A percentile compares a stretch with the other conserved stretches of the same genome.
Conservation (phyloP, 768 basidiomycete species). For the Termitomyces titanicus region DNA sequence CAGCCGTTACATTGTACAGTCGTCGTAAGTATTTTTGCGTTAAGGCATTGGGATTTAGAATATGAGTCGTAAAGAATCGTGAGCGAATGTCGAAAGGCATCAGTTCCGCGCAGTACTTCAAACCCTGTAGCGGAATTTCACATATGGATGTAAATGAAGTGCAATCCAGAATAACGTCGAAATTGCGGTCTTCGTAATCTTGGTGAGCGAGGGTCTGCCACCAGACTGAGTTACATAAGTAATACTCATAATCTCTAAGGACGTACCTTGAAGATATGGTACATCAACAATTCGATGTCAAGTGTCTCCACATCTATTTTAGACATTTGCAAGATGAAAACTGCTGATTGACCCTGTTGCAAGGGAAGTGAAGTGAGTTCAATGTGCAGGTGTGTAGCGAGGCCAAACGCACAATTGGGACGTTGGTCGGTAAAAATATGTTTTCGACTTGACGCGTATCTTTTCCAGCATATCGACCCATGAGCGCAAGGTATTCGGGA, state of each 20-base stretch:
- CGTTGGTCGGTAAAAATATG: conserved; percentile 58
- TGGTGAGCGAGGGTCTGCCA: conserved; percentile 49
- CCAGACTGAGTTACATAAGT: neutral
- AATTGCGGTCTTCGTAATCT: conserved; percentile 43
- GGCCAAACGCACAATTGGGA: conserved; percentile 37
- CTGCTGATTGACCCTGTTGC: conserved; percentile 40
- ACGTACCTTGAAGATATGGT: conserved; percentile 70
- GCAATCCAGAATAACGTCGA: conserved; percentile 80
- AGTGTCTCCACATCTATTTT: conserved; percentile 76
- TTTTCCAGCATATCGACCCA: conserved; percentile 59
- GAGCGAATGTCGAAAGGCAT: conserved; percentile 66
- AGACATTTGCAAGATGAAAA: conserved; percentile 64
- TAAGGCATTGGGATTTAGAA: conserved; percentile 70
- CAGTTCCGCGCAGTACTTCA: conserved; percentile 74
- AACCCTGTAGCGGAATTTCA: conserved; percentile 78
- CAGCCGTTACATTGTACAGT: conserved; percentile 67
- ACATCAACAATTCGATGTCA: conserved; percentile 76
- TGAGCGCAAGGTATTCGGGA: conserved; percentile 62
- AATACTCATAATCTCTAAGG: neutral
- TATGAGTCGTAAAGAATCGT: conserved; percentile 58
- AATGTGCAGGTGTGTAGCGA: no score
- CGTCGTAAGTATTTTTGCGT: conserved; percentile 74
- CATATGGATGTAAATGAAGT: conserved; percentile 73
- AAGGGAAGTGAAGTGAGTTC: neutral
- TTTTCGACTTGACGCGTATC: conserved; percentile 59